Conservation (phyloP, 2,329 filamentous ascomycete genomes). For the Monilinia vaccinii-corymbosi region DNA sequence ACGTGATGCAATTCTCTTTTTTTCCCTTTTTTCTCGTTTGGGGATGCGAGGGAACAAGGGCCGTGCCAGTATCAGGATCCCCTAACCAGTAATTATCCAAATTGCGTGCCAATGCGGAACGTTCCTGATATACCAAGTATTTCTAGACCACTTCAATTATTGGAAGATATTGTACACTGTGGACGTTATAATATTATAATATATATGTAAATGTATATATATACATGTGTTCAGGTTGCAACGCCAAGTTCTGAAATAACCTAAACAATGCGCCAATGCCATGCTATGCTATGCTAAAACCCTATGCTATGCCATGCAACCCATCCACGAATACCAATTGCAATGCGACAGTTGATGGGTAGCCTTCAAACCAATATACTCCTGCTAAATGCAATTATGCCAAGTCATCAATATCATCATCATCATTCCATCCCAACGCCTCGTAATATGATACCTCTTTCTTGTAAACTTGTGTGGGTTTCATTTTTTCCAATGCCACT, state of each 20-base stretch:
- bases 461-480: constrained; percentile 1
- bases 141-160: background rate
- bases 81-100: too few species aligned
- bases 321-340: background rate
- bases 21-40: too few species aligned
- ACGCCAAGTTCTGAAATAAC: background rate
- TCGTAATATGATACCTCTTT: constrained; percentile 29
- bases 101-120: too few species aligned
- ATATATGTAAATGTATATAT: background rate
- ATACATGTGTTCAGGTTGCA: background rate
- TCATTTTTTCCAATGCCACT: background rate
- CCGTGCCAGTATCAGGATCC: too few species aligned
- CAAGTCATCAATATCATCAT: constrained; percentile 28
- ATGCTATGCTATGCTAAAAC: background rate
- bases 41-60: background rate
- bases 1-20: too few species aligned
- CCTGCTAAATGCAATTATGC: constrained; percentile 17
- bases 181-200: background rate
- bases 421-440: constrained; percentile 31
- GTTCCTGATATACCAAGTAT: too few species aligned
- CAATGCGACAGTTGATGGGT: background rate
- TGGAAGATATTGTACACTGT: too few species aligned
- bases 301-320: constrained; percentile 2
- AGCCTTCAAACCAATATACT: constrained; percentile 9
- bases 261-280: constrained; percentile 2